Percentiles rank a stretch among this genome's conserved stretches.
These are phyloP conservation scores for Pythium aphanidermatum DNA, from an alignment of 352 stramenopile species.

Conservation along the genomic window DNA sequence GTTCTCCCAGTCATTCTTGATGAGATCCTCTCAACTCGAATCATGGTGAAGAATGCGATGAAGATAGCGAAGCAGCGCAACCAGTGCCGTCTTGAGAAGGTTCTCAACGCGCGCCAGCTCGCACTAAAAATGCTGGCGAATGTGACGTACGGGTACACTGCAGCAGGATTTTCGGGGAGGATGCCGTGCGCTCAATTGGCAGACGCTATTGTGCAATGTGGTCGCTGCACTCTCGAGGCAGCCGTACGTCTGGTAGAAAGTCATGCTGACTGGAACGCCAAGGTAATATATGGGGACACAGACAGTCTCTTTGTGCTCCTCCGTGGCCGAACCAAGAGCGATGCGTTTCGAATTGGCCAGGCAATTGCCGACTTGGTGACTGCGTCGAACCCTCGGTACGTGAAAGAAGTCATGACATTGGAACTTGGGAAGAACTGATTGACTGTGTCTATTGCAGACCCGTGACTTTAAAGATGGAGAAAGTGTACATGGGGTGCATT, in stretches of 20 bases:
- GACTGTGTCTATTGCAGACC: slow-evolving; percentile 32
- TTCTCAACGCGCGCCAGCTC: slow-evolving; percentile 80
- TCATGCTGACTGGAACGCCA: slow-evolving; percentile 76
- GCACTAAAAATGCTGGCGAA: slow-evolving; percentile 99
- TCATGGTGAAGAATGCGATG: slow-evolving; percentile 98
- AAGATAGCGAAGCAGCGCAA: slow-evolving; percentile 85
- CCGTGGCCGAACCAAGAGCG: slow-evolving; percentile 85
- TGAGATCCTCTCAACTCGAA: slow-evolving; percentile 93
- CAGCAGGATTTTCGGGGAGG: slow-evolving; percentile 96
- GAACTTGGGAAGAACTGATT: too few species aligned
- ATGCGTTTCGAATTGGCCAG: slow-evolving; percentile 93
- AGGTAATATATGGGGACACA: slow-evolving; percentile 96
- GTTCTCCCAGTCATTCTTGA: slow-evolving; percentile 96
- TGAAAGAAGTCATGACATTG: too few species aligned
- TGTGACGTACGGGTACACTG: slow-evolving; percentile 99
- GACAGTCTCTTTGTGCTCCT: slow-evolving; percentile 99
- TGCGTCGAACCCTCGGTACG: slow-evolving; percentile 73
- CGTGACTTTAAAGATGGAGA: slow-evolving; percentile 81
- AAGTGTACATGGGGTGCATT: slow-evolving; percentile 91
- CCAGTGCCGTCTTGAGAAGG: slow-evolving; percentile 52
- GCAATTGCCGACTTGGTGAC: slow-evolving; percentile 89
- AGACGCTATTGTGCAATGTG: slow-evolving; percentile 96
- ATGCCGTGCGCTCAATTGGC: slow-evolving; percentile 96
- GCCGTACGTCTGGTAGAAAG: slow-evolving; percentile 91
- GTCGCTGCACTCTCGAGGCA: slow-evolving; percentile 90